Evolutionary conservation across 2,329 filamentous ascomycete genomes (phyloP), one percentile per base, ranked within the genome.

Genomic region (Stylonectria norvegica): DNA sequence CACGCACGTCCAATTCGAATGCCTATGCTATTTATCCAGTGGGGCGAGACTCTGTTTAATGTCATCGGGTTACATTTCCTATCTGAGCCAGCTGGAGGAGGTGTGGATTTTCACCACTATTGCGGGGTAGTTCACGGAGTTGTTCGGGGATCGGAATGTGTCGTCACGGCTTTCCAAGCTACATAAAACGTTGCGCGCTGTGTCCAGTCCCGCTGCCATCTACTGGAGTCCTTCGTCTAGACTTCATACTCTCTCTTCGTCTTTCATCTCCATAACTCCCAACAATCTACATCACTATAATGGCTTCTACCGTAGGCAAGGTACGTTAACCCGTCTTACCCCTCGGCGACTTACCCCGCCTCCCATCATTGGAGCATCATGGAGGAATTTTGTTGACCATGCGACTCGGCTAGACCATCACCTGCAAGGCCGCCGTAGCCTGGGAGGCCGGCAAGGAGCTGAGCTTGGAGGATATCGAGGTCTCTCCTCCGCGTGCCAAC

Each of bases 361-460:
- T 43, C n/a, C n/a, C n/a, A n/a, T n/a, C n/a, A n/a, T n/a, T n/a
- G n/a, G n/a, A n/a, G n/a, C n/a, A n/a, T n/a, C 16, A 37, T 49
- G 47, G 29, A 39, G 40, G 22, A 31, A 28, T 35, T 19, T 41
- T 42, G 20, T 34, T 59, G 40, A 59, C 47, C 9, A 16, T 16
- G 36, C 34, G 39, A 36, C 15, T 32, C 19, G 34, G 33, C 4
- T 58, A 96, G 89, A 89, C 87, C 59, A 95, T 95, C 65, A 94
- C 84, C 60, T 96, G 90, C 81, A 91, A 93, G 85, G 93, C 93
- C 55, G 93, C 93, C 60, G 86, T 98, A 50, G 93, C 93, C 66
- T 98, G 93, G 93, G 91, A 90, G 70, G 89, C 93, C 34, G 90
- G 86, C 64, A 87, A 95, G 73, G 84, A 88, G 55, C 79, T 98